A percentile compares a stretch with the other conserved stretches of the same genome.
Evolutionary conservation across 139 green algal species (phyloP).

Genomic region (Asterochloris erici): DNA sequence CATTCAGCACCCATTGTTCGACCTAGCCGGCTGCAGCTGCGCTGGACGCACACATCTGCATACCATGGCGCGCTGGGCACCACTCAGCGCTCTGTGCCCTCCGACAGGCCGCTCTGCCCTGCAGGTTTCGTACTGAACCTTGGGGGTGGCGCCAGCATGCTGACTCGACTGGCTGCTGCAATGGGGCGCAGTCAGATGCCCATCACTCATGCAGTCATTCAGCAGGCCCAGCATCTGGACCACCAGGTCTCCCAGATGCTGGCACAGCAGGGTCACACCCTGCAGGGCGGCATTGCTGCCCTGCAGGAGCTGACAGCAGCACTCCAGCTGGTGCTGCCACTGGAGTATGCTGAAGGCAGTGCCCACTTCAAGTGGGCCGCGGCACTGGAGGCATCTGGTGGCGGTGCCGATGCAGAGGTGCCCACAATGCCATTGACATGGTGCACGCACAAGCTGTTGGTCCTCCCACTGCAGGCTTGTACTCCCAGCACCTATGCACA

Average conservation of each 20-base stretch:
- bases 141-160: too few relatives aligned
- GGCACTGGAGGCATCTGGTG: constrained; percentile 1
- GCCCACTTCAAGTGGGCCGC: constrained; percentile 26
- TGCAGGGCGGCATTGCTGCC: neutral
- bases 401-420: neutral
- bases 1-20: too few relatives aligned
- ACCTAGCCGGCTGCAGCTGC: too few relatives aligned
- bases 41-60: too few relatives aligned
- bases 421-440: neutral
- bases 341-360: constrained; percentile 20
- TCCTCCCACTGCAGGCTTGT: too few relatives aligned
- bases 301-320: constrained; percentile 36
- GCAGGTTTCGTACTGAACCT: too few relatives aligned
- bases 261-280: constrained; percentile 5
- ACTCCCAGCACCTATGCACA: too few relatives aligned
- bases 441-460: too few relatives aligned
- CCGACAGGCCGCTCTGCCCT: too few relatives aligned
- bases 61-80: too few relatives aligned
- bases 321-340: constrained; percentile 8
- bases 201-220: neutral
- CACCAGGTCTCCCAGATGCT: constrained; percentile 21
- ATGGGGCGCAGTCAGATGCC: neutral
- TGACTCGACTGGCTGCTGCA: neutral
- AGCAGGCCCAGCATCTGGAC: constrained; percentile 9
- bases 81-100: too few relatives aligned